Evolutionary conservation across 805 yeast genomes (phyloP), one percentile per base, ranked within the genome.

Genomic region (Candida methanosorbosa): DNA sequence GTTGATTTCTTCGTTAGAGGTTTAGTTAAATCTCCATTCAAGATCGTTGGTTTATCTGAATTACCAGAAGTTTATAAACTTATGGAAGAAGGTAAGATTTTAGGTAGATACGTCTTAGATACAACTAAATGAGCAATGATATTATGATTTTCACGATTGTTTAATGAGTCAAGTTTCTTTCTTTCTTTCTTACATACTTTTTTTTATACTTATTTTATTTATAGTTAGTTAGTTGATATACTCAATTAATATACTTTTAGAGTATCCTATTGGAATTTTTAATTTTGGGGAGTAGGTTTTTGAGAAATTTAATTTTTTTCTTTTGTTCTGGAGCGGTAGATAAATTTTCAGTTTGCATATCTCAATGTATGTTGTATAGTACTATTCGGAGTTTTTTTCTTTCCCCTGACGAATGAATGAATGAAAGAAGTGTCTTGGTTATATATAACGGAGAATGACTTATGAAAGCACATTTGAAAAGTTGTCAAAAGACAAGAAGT

Each of bases 41-140:
- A 74, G 66, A 56, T 86, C 58, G 86, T 78, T 35, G 86, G 87
- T 38, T 69, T 84, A 50, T 75, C 86, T 39, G 76, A 76, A 52
- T 68, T 83, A 49, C 75, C 82, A 45, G 59, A 57, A 38, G 80
- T 85, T 43, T 85, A 72, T 67, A 69, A 75, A 46, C 68, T 75
- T 59, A 86, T 86, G 95, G 81, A 72, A 61, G 69, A 76, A 63
- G 94, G 94, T 53, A 74, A 81, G 68, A 79, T 86, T 54, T 73
- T 79, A 49, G 96, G 96, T 52, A 77, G 96, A 66, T 79, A 80
- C 57, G 96, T 86, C 38, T 79, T 86, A 45, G 95, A 86, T 66
- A 78, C 83, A 32, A 56, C 70, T 41, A 74, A 75, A 57, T 78
- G 64, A 63, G 13, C 64, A 77, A 48, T 87, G 87, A 43, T 83